phyloP scores from a whole-genome alignment of 2,329 filamentous ascomycete species.

The Penicillium paneum region DNA sequence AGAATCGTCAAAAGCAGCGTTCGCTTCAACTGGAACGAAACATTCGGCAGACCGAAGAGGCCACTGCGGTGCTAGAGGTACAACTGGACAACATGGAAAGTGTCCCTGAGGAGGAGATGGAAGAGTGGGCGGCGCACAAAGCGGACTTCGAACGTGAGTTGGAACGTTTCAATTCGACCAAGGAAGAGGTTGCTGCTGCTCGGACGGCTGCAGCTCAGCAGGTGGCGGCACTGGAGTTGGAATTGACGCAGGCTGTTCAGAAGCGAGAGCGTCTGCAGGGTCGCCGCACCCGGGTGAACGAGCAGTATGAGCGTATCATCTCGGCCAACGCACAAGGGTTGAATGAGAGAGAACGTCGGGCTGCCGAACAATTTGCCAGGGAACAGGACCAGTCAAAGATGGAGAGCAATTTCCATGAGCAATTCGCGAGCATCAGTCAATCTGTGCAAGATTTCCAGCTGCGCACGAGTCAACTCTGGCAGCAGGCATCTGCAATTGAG shows the following conservation, averaged over 20 bases:
- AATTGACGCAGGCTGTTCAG: conserved; percentile 51
- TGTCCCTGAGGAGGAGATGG: conserved; percentile 56
- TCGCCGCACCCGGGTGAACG: conserved; percentile 57
- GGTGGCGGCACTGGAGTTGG: conserved; percentile 51
- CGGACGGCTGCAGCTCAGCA: conserved; percentile 54
- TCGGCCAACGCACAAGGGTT: conserved; percentile 57
- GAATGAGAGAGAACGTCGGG: conserved; percentile 52
- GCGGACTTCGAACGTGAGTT: conserved; percentile 54
- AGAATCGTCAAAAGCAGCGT: conserved; percentile 61
- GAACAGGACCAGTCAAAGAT: conserved; percentile 46
- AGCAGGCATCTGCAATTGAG: conserved; percentile 44
- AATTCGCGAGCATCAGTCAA: conserved; percentile 42
- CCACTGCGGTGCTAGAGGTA: conserved; percentile 52
- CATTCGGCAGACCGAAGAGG: conserved; percentile 62
- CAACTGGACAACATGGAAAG: conserved; percentile 56
- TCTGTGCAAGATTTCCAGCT: conserved; percentile 45
- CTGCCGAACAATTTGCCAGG: conserved; percentile 46
- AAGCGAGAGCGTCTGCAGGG: conserved; percentile 59
- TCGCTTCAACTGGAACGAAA: conserved; percentile 61
- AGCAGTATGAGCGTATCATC: conserved; percentile 60
- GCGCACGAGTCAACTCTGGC: conserved; percentile 44
- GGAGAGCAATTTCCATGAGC: conserved; percentile 44
- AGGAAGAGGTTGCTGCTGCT: conserved; percentile 50
- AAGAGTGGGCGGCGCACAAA: conserved; percentile 53
- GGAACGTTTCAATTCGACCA: conserved; percentile 50